Evolutionary conservation across 805 yeast genomes (phyloP), one percentile per base, ranked within the genome.

Genomic region (Wickerhamiella sergipiensis): DNA sequence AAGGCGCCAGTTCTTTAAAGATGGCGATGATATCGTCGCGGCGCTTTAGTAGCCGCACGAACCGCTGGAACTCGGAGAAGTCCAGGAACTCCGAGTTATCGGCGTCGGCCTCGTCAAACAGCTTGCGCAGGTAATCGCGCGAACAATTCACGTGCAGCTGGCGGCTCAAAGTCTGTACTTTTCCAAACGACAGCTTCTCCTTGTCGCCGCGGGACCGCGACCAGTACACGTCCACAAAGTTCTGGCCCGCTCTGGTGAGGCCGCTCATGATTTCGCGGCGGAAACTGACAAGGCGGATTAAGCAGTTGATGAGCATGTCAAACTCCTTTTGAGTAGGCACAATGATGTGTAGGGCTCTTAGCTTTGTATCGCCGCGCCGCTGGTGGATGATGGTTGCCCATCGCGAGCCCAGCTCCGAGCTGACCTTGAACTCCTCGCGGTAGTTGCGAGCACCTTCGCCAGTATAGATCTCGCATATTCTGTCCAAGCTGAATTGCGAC

Each of bases 371-470:
- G 50, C 75, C 79, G 6, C 76, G 71, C 6, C 74, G 71, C 51
- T 72, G 76, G 61, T 86, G 90, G 12, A 87, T 78, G 31, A 90
- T 76, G 0, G 95, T 81, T 0, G 86, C 73, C 98, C 98, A 90
- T 8, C 77, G 66, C 12, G 72, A 69, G 44, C 79, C 78, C 50
- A 74, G 76, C 48, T 82, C 87, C 36, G 78, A 69, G 1, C 88
- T 76, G 1, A 87, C 75, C 38, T 83, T 80, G 57, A 85, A 77
- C 64, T 88, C 95, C 61, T 89, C 95, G 53, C 95, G 69, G 62
- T 88, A 90, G 57, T 86, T 85, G 36, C 76, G 74, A 1, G 96
- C 96, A 59, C 83, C 85, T 19, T 74, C 75, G 2, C 81, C 85
- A 2, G 76, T 71, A 48, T 83, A 66, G 1, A 83, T 72, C 50